phyloP scores from a whole-genome alignment of 768 basidiomycete species.

The Tylopilus subfusipes region DNA sequence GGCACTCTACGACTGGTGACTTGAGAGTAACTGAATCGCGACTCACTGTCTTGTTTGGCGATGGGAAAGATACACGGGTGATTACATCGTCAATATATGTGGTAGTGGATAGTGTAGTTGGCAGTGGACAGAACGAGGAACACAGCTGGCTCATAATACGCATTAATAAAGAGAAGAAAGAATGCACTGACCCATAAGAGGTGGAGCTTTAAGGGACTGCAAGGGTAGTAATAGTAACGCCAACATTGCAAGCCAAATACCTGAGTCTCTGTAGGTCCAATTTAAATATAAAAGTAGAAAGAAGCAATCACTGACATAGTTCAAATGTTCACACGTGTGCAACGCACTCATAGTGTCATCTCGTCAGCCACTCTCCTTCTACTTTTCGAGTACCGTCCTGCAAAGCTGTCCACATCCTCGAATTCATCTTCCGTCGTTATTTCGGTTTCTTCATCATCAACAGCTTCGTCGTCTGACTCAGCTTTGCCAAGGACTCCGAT shows the following conservation, averaged over 20 bases:
- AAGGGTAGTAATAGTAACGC: conserved; percentile 7
- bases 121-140: conserved; percentile 4
- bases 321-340: conserved; percentile 7
- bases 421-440: conserved; percentile 74
- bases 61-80: conserved; percentile 5
- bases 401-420: conserved; percentile 58
- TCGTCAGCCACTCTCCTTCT: conserved; percentile 43
- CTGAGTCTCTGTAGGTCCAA: conserved; percentile 23
- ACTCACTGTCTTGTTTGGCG: background rate
- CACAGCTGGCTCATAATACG: conserved; percentile 6
- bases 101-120: conserved; percentile 25
- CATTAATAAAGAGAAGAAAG: conserved; percentile 6
- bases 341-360: conserved; percentile 27
- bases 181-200: conserved; percentile 2
- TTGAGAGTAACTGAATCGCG: background rate
- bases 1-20: conserved; percentile 69
- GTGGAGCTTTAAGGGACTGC: conserved; percentile 1
- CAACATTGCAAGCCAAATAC: conserved; percentile 10
- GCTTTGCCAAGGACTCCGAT: conserved; percentile 37
- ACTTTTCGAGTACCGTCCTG: conserved; percentile 66
- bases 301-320: conserved; percentile 10
- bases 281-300: conserved; percentile 3
- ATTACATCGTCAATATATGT: conserved; percentile 28
- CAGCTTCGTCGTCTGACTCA: conserved; percentile 37
- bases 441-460: conserved; percentile 52